Evolutionary conservation across 2,329 filamentous ascomycete genomes (phyloP).

Genomic region (Colletotrichum lentis): DNA sequence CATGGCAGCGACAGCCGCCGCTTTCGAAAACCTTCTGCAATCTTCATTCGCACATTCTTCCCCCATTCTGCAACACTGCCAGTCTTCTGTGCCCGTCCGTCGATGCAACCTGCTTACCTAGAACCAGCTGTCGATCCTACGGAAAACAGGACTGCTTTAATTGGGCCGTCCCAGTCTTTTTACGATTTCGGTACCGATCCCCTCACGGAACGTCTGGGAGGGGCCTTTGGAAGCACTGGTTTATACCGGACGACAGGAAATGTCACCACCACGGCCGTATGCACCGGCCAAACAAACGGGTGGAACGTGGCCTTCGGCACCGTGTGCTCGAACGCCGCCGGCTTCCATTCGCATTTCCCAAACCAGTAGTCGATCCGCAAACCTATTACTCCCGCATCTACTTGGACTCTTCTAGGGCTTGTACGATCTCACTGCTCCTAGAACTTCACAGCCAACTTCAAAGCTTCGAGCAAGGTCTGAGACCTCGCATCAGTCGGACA

Average conservation of each 20-base stretch:
- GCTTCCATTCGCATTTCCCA: conserved; percentile 1
- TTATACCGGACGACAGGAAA: conserved; percentile 27
- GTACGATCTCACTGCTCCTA: conserved; percentile 28
- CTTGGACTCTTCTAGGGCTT: conserved; percentile 24
- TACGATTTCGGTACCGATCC: conserved; percentile 18
- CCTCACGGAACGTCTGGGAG: conserved; percentile 12
- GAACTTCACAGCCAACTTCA: conserved; percentile 3
- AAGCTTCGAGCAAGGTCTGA: conserved; percentile 10
- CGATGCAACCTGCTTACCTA: too few relatives aligned
- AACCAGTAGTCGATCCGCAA: not conserved
- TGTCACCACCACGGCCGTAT: conserved; percentile 9
- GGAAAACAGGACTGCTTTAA: conserved; percentile 5
- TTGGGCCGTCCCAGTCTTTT: conserved; percentile 10
- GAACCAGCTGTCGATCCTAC: not conserved
- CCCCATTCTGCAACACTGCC: not conserved
- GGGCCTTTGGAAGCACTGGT: not conserved
- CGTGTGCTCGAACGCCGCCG: conserved; percentile 14
- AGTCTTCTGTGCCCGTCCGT: not conserved
- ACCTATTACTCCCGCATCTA: conserved; percentile 21
- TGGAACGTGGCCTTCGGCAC: conserved; percentile 22
- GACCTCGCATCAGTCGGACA: not conserved
- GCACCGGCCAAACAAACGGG: conserved; percentile 22
- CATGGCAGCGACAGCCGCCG: not conserved
- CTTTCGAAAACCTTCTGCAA: not conserved
- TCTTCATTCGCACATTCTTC: not conserved